phyloP scores from a whole-genome alignment of 495 filamentous ascomycete species.

The Lichina pygmaea region DNA sequence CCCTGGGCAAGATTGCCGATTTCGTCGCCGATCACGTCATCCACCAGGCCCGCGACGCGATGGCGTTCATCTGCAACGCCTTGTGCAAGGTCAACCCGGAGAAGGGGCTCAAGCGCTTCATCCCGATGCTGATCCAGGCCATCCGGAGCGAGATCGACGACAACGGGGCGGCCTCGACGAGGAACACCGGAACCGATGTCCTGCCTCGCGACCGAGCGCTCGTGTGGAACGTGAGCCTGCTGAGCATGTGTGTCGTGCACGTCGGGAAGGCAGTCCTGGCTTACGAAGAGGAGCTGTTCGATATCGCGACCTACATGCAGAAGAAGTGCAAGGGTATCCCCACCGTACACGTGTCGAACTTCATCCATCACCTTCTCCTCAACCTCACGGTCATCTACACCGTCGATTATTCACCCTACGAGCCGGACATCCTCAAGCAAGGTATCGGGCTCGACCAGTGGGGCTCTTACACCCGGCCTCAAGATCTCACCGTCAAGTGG shows the following conservation, averaged over 20 bases:
- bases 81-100: slow-evolving; percentile 84
- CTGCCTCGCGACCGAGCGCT: slow-evolving; percentile 76
- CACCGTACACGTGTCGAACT: slow-evolving; percentile 88
- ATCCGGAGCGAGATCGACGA: slow-evolving; percentile 94
- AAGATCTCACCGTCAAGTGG: slow-evolving; percentile 66
- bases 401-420: slow-evolving; percentile 62
- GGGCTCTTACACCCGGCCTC: slow-evolving; percentile 42
- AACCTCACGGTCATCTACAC: slow-evolving; percentile 88
- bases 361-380: slow-evolving; percentile 93
- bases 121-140: slow-evolving; percentile 67
- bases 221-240: slow-evolving; percentile 90
- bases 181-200: slow-evolving; percentile 80
- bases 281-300: slow-evolving; percentile 67
- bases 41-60: slow-evolving; percentile 88
- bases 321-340: slow-evolving; percentile 78
- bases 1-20: slow-evolving; percentile 67
- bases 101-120: slow-evolving; percentile 68
- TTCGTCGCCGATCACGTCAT: slow-evolving; percentile 94
- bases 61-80: slow-evolving; percentile 95
- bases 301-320: slow-evolving; percentile 88
- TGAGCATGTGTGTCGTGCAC: slow-evolving; percentile 96
- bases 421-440: slow-evolving; percentile 28
- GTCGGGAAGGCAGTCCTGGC: slow-evolving; percentile 71
- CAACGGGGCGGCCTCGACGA: slow-evolving; percentile 84
- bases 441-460: slow-evolving; percentile 45